A percentile compares a stretch with the other conserved stretches of the same genome.
Conservation (phyloP, 2,329 filamentous ascomycete genomes). For the Aureobasidium subglaciale region DNA sequence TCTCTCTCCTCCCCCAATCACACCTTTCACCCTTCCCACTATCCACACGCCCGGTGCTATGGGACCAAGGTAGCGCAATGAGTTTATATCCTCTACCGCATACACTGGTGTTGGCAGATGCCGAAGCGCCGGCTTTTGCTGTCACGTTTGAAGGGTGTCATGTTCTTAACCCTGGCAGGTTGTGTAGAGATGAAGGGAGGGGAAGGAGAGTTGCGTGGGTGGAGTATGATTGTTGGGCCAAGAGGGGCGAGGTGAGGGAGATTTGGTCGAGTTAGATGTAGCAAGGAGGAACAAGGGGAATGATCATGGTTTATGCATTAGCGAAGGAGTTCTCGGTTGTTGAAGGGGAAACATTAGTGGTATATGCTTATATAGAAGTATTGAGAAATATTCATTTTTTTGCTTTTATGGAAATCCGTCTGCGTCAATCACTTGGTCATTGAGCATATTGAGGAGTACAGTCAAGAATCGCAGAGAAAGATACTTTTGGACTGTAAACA, state of each 20-base stretch:
- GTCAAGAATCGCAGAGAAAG: background rate
- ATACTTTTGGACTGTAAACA: background rate
- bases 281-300: background rate
- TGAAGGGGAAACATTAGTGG: background rate
- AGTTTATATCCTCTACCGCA: conserved; percentile 86
- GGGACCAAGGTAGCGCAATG: conserved; percentile 73
- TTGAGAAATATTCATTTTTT: no score
- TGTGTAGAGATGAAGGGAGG: conserved; percentile 57
- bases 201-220: conserved; percentile 68
- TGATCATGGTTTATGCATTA: background rate
- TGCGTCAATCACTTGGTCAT: no score
- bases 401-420: no score
- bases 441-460: no score
- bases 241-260: conserved; percentile 56
- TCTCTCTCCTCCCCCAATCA: conserved; percentile 86
- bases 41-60: conserved; percentile 72
- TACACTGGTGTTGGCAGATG: conserved; percentile 73
- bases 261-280: conserved; percentile 39
- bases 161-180: conserved; percentile 81
- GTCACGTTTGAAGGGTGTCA: conserved; percentile 92
- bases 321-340: background rate
- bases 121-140: conserved; percentile 73
- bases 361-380: no score
- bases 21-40: conserved; percentile 81
- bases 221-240: conserved; percentile 68